phyloP scores from a whole-genome alignment of 2,329 filamentous ascomycete species.

The Pezizomycotina sp. region DNA sequence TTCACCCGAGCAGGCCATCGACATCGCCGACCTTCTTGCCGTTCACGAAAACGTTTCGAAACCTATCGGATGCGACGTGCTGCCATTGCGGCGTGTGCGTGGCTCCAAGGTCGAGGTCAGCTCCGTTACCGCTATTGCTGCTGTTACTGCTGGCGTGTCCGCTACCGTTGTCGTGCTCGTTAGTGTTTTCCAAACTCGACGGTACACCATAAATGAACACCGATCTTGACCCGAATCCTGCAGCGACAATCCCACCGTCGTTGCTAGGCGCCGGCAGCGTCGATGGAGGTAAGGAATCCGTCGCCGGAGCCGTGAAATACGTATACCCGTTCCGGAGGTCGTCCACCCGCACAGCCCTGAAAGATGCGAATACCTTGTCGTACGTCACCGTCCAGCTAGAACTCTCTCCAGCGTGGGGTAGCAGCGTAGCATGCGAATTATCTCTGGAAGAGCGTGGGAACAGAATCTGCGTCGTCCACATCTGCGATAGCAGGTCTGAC shows the following conservation, averaged over 20 bases:
- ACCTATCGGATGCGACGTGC: slow-evolving; percentile 48
- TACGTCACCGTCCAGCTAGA: slow-evolving; percentile 64
- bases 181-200: slow-evolving; percentile 43
- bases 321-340: slow-evolving; percentile 60
- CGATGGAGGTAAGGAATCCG: slow-evolving; percentile 39
- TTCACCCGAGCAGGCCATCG: slow-evolving; percentile 49
- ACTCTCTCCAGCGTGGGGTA: slow-evolving; percentile 44
- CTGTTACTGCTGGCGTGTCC: slow-evolving; percentile 20
- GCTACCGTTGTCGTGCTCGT: slow-evolving; percentile 17
- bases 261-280: slow-evolving; percentile 54
- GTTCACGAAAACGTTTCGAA: slow-evolving; percentile 52
- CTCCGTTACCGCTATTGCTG: slow-evolving; percentile 14
- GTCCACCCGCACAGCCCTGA: slow-evolving; percentile 58
- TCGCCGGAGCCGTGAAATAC: slow-evolving; percentile 55
- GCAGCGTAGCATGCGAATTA: slow-evolving; percentile 58
- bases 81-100: slow-evolving; percentile 47
- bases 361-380: slow-evolving; percentile 59
- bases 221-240: slow-evolving; percentile 55
- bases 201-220: slow-evolving; percentile 69
- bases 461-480: slow-evolving; percentile 75
- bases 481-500: slow-evolving; percentile 48
- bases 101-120: slow-evolving; percentile 18
- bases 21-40: slow-evolving; percentile 50
- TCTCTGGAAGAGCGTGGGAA: slow-evolving; percentile 67
- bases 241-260: slow-evolving; percentile 53